Evolutionary conservation across 305 asterid genomes (phyloP).

Genomic region (Lippia alba): DNA sequence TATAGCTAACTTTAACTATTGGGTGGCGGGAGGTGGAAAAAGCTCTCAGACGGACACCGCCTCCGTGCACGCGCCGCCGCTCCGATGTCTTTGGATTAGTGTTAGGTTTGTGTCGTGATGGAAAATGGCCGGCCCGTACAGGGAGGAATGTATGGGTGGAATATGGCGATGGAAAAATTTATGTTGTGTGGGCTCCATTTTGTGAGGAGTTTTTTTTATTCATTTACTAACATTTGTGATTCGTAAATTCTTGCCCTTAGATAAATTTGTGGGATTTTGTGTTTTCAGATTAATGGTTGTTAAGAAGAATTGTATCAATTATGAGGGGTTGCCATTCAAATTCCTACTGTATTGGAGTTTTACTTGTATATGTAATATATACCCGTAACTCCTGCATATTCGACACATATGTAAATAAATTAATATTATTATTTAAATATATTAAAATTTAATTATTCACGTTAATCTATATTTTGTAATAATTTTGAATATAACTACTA

Average conservation of each 20-base stretch:
- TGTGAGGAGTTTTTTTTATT: constrained; percentile 29
- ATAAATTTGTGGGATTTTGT: constrained; percentile 37
- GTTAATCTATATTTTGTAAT: too few species aligned
- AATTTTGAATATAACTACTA: too few species aligned
- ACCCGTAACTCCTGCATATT: too few species aligned
- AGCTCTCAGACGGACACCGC: constrained; percentile 3
- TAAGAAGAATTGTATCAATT: constrained; percentile 15
- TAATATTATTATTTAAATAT: too few species aligned
- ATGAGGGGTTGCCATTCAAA: constrained; percentile 36
- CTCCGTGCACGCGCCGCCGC: too few species aligned
- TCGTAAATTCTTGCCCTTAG: constrained; percentile 23
- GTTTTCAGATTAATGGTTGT: constrained; percentile 24
- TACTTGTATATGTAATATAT: background rate
- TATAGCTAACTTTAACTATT: background rate
- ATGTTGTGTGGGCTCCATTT: constrained; percentile 12
- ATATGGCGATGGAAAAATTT: background rate
- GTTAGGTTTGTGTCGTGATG: background rate
- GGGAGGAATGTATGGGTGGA: background rate
- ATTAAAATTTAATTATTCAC: too few species aligned
- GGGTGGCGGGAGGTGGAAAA: constrained; percentile 17
- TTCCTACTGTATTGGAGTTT: constrained; percentile 7
- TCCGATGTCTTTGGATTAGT: constrained; percentile 14
- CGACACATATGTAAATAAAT: too few species aligned
- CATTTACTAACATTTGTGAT: constrained; percentile 26
- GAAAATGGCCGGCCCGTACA: background rate